Conservation (phyloP, 1,284 basidiomycete genomes). For the Cryptococcus floricola region DNA sequence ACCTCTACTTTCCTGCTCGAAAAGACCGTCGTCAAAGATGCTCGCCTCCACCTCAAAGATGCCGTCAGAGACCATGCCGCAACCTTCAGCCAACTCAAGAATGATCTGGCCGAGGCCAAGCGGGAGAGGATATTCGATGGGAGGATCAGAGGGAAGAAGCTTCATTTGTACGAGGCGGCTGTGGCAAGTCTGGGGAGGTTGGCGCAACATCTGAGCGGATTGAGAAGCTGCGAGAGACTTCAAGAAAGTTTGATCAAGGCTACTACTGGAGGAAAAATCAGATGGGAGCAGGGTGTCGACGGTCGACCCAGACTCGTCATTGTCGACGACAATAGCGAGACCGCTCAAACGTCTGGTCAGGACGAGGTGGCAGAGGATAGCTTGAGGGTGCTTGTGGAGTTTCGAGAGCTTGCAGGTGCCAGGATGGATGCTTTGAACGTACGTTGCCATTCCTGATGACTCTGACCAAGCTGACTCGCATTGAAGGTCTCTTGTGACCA, state of each 20-base stretch:
- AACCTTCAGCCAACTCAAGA: constrained; percentile 80
- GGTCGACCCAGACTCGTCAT: neutral
- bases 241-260: constrained; percentile 73
- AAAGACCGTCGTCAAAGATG: constrained; percentile 36
- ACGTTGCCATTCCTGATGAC: constrained; percentile 28
- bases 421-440: constrained; percentile 73
- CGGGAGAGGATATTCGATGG: constrained; percentile 64
- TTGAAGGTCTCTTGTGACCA: constrained; percentile 30
- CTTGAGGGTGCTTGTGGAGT: constrained; percentile 70
- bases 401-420: constrained; percentile 74
- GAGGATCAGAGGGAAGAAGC: constrained; percentile 50
- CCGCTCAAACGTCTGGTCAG: too few relatives aligned
- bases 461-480: neutral
- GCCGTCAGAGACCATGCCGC: constrained; percentile 77
- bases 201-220: constrained; percentile 85
- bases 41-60: constrained; percentile 59
- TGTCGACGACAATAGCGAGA: neutral
- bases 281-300: constrained; percentile 28
- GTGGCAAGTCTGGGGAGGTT: constrained; percentile 76
- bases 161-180: constrained; percentile 72
- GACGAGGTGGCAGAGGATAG: constrained; percentile 60
- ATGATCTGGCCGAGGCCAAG: constrained; percentile 73
- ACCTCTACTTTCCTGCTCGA: constrained; percentile 80
- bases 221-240: constrained; percentile 73
- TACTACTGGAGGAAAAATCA: constrained; percentile 57